Evolutionary conservation across 495 filamentous ascomycete species (phyloP), one percentile per base, ranked within the genome.

Genomic region (Parmelia sp.): DNA sequence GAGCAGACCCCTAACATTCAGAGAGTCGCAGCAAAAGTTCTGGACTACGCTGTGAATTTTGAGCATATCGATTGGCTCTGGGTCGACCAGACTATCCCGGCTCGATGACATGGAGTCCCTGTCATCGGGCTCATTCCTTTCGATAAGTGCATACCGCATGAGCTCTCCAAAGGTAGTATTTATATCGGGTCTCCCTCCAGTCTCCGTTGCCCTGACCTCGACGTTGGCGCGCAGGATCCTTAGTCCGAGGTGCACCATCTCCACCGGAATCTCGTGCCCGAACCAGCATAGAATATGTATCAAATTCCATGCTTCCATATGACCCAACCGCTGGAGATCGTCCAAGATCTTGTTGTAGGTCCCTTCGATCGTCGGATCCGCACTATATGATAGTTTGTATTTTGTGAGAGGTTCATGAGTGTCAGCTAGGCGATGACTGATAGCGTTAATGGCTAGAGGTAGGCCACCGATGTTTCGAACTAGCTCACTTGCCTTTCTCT

Each of bases 1-100:
- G n/a, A 73, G 68, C 45, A 72, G 31, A 8, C 84, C 79, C 66
- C 71, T 75, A 60, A 82, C 80, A 27, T 80, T 79, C 6, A 94
- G 74, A 29, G 83, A 80, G 68, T 90, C 88, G 23, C 88, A 82
- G 64, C 89, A 90, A 61, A 92, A 91, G 0, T 83, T 86, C 70
- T 93, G 90, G 9, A 92, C 88, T 1, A 93, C 88, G 39, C 83
- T 87, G 71, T 92, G 89, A 49, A 93, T 80, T 39, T 87, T 85
- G 39, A 93, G 79, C 40, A 91, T 80, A 60, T 92, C 90, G 27
- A 90, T 81, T 44, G 80, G 78, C 29, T 82, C 82, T 2, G 77
- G 73, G 51, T 80, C 80, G 0, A 76, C 64, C 0, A 85, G 73
- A 58, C 79, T 84, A 33, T 80, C 76, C 47, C 75, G 74, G 67